phyloP scores from a whole-genome alignment of 768 basidiomycete species.

The Tulasnella sp. region DNA sequence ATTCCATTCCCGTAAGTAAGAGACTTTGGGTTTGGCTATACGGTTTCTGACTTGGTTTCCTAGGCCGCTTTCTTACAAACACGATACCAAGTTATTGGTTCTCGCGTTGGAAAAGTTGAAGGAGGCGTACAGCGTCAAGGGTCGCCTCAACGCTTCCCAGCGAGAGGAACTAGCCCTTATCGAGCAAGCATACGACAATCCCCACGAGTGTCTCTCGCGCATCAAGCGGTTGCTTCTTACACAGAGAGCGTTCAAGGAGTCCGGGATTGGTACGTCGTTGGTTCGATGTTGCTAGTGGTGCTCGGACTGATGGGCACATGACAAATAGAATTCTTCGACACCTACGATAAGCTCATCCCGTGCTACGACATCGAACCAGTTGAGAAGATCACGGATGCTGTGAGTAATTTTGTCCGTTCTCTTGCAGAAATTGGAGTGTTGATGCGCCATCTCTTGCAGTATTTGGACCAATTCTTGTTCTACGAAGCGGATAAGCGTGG shows the following conservation, averaged over 20 bases:
- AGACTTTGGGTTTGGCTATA: neutral
- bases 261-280: constrained; percentile 51
- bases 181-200: constrained; percentile 98
- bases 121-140: constrained; percentile 98
- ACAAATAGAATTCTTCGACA: constrained; percentile 79
- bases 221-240: constrained; percentile 96
- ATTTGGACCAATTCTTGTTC: constrained; percentile 79
- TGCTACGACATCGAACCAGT: constrained; percentile 99
- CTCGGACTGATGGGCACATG: neutral
- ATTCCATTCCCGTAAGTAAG: constrained; percentile 86
- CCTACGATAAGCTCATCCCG: constrained; percentile 95
- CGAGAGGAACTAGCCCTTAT: constrained; percentile 96
- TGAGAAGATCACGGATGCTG: constrained; percentile 98
- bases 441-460: constrained; percentile 31
- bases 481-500: constrained; percentile 85
- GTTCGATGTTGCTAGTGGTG: neutral
- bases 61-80: constrained; percentile 94
- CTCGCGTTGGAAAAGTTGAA: constrained; percentile 96
- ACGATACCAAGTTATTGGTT: constrained; percentile 95
- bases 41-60: neutral
- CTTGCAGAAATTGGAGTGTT: neutral
- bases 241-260: constrained; percentile 96
- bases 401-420: constrained; percentile 28
- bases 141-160: constrained; percentile 93
- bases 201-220: constrained; percentile 95